Evolutionary conservation across 495 filamentous ascomycete species (phyloP), one percentile per base, ranked within the genome.

Genomic region (Penicillium odoratum): DNA sequence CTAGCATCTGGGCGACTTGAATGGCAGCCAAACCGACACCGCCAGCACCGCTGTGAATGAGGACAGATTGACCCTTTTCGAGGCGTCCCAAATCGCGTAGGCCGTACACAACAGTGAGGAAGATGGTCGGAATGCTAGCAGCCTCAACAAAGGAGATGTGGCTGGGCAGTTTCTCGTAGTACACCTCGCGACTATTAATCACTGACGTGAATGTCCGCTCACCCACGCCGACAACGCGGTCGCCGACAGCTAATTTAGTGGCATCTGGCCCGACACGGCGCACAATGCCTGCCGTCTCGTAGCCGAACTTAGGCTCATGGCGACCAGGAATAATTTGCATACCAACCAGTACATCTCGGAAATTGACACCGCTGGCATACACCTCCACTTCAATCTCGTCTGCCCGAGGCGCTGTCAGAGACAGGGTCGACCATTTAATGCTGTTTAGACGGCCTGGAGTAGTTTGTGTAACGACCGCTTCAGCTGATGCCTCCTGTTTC

Each of bases 211-310:
- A 21, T 21, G 21, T 21, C 21, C 21, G 21, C 21, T 21, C 21
- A 21, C 21, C 21, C 21, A 21, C 21, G 2, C 21, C 21, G 21
- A 21, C 68, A 6, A 83, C 79, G 0, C 80, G 69, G 25, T 81
- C 71, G 1, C 81, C 81, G 21, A 21, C 21, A 5, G 64, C 54
- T 11, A 64, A 55, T 15, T 72, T 58, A 15, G 55, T 63, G 7
- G 75, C 70, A 0, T 50, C 48, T 1, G 58, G 48, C 0, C 70
- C 73, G 13, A 75, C 57, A 7, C 63, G 51, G 7, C 64, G 64
- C 11, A 82, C 64, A 34, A 78, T 57, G 3, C 79, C 79, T 10
- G 65, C 60, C 2, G 70, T 70, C 57, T 82, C 77, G 29, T 69
- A 57, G 0, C 80, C 80, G 26, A 83, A 60, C 13, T 58, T 53